phyloP scores from a whole-genome alignment of 2,329 filamentous ascomycete genomes.

The Orbilia ellipsospora region DNA sequence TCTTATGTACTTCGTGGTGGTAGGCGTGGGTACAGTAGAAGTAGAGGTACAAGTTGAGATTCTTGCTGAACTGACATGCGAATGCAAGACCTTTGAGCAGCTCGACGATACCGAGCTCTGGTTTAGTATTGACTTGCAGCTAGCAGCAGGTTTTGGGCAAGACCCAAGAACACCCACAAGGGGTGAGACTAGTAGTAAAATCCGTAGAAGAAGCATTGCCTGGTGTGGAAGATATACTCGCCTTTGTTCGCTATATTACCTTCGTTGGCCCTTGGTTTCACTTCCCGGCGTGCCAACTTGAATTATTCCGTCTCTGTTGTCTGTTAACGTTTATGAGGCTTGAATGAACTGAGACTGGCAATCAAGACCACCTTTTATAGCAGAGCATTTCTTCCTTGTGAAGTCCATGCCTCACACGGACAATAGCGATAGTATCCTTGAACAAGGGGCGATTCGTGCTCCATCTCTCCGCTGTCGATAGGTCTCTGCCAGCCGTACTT shows the following conservation, averaged over 20 bases:
- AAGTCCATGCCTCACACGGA: too few relatives aligned
- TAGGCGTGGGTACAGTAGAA: constrained; percentile 4
- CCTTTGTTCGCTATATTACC: neutral
- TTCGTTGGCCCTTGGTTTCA: too few relatives aligned
- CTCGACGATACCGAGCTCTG: neutral
- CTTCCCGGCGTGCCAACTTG: too few relatives aligned
- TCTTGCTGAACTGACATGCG: neutral
- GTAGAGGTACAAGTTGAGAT: constrained; percentile 7
- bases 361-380: too few relatives aligned
- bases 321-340: too few relatives aligned
- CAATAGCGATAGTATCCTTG: too few relatives aligned
- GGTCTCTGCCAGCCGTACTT: too few relatives aligned
- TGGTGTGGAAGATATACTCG: neutral
- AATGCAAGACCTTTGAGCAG: constrained; percentile 7
- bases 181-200: neutral
- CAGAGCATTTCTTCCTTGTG: too few relatives aligned
- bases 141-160: neutral
- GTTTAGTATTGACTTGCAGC: constrained; percentile 2
- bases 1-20: constrained; percentile 11
- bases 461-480: too few relatives aligned
- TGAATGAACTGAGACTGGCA: too few relatives aligned
- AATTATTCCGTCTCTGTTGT: too few relatives aligned
- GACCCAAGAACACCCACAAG: constrained; percentile 3
- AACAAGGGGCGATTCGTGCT: too few relatives aligned
- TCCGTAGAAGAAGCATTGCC: neutral